These are phyloP conservation scores for Didymella sp. DNA, from an alignment of 2,329 filamentous ascomycete genomes.

Conservation along the genomic window DNA sequence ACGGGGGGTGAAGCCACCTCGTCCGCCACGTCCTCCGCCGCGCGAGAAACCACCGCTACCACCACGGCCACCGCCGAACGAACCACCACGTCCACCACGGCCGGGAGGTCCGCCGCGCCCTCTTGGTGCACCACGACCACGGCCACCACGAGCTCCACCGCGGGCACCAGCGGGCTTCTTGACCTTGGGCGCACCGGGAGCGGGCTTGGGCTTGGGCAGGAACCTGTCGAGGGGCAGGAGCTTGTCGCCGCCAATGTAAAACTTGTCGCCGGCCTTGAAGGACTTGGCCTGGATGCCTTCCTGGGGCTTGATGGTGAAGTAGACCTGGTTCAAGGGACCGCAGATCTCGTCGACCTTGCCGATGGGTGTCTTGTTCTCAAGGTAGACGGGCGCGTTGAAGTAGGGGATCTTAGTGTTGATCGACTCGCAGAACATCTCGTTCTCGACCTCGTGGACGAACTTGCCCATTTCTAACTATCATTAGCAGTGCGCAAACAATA, in stretches of 20 bases:
- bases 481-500: conserved; percentile 26
- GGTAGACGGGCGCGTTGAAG: conserved; percentile 98
- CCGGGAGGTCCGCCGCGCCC: conserved; percentile 53
- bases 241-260: conserved; percentile 95
- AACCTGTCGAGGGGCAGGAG: conserved; percentile 93
- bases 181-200: conserved; percentile 70
- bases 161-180: conserved; percentile 66
- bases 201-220: conserved; percentile 88
- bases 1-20: conserved; percentile 36
- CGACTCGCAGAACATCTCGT: conserved; percentile 96
- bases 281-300: conserved; percentile 94
- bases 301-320: conserved; percentile 96
- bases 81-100: conserved; percentile 48
- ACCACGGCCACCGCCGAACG: conserved; percentile 51
- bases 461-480: conserved; percentile 79
- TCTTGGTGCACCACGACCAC: conserved; percentile 60
- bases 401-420: conserved; percentile 95
- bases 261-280: conserved; percentile 96
- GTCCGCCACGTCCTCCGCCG: conserved; percentile 33
- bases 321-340: conserved; percentile 96
- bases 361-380: conserved; percentile 96
- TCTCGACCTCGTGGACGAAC: conserved; percentile 93
- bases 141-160: conserved; percentile 59
- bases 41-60: conserved; percentile 43
- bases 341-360: conserved; percentile 99